Conservation (phyloP, 768 basidiomycete genomes). For the Russula earlei region DNA sequence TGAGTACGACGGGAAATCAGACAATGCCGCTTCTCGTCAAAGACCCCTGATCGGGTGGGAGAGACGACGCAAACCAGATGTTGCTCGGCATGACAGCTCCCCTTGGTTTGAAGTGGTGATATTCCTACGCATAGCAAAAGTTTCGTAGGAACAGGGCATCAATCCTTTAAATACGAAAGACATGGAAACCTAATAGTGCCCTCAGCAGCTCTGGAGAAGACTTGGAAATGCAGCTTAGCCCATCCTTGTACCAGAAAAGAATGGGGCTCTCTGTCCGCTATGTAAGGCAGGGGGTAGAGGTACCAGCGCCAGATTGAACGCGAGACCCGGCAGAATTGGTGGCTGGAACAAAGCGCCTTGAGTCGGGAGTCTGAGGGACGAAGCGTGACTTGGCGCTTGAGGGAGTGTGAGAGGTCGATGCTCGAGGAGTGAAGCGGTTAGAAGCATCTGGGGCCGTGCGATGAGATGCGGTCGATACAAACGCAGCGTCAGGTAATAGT, state of each 20-base stretch:
- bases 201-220: background rate
- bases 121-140: too few species aligned
- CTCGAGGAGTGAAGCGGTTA: slow-evolving; percentile 9
- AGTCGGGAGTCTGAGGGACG: slow-evolving; percentile 18
- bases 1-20: too few species aligned
- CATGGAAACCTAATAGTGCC: background rate
- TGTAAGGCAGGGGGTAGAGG: slow-evolving; percentile 1
- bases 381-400: slow-evolving; percentile 2
- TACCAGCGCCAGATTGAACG: slow-evolving; percentile 17
- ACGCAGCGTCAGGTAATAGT: background rate
- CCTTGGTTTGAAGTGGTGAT: background rate
- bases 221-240: slow-evolving; percentile 11
- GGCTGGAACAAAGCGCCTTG: slow-evolving; percentile 17
- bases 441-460: background rate
- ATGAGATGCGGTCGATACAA: background rate
- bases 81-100: too few species aligned
- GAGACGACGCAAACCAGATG: too few species aligned
- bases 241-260: slow-evolving; percentile 31
- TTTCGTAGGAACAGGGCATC: background rate
- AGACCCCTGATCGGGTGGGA: too few species aligned
- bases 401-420: slow-evolving; percentile 4
- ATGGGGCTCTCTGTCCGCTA: slow-evolving; percentile 42
- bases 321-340: slow-evolving; percentile 4
- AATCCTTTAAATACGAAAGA: background rate
- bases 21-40: too few species aligned